A percentile compares a stretch with the other conserved stretches of the same genome.
These are phyloP conservation scores for Ballota nigra DNA, from an alignment of 257 asterid genomes.

Conservation along the genomic window DNA sequence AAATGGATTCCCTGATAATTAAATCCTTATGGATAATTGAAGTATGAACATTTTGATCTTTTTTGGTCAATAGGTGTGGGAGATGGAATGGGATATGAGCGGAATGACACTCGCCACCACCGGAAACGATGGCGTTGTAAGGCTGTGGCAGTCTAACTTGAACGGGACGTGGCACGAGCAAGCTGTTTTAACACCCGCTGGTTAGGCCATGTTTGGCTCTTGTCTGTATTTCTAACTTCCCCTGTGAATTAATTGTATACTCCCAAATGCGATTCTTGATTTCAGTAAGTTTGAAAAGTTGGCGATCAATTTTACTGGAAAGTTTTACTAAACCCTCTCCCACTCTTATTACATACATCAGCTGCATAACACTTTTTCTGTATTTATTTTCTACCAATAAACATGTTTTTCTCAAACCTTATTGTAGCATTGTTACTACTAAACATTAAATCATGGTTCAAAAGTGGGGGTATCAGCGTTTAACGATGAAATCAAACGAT, in stretches of 20 bases:
- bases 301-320: background rate
- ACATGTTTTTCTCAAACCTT: background rate
- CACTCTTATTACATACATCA: background rate
- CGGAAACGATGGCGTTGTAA: slow-evolving; percentile 68
- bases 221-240: background rate
- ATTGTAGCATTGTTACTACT: background rate
- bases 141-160: slow-evolving; percentile 85
- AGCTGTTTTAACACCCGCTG: slow-evolving; percentile 57
- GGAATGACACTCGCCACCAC: slow-evolving; percentile 94
- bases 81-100: slow-evolving; percentile 97
- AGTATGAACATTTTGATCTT: background rate
- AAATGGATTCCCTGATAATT: background rate
- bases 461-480: slow-evolving; percentile 28
- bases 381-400: no score
- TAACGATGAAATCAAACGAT: slow-evolving; percentile 22
- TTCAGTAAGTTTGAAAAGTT: background rate
- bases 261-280: background rate
- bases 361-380: background rate
- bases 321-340: no score
- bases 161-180: slow-evolving; percentile 80
- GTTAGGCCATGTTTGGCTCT: slow-evolving; percentile 15
- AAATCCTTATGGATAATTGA: background rate
- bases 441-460: slow-evolving; percentile 30
- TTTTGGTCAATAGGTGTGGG: slow-evolving; percentile 58
- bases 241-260: background rate